Percentiles rank a stretch among this genome's conserved stretches.
Evolutionary conservation across 768 basidiomycete genomes (phyloP).

Genomic region (Boletus vermiculosoides): DNA sequence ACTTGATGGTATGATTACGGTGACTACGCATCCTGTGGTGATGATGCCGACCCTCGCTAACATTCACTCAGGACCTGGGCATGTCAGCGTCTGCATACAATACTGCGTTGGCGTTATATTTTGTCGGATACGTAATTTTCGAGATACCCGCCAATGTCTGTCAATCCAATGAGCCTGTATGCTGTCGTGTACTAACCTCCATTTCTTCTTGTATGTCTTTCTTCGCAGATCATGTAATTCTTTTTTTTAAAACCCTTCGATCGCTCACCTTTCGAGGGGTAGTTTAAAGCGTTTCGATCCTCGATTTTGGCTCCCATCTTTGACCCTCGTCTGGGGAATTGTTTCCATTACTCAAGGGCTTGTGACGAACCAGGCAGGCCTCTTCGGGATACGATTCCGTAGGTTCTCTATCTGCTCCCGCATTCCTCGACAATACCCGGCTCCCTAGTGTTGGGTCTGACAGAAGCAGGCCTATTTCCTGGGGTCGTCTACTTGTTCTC

Average conservation of each 20-base stretch:
- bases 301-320: conserved; percentile 56
- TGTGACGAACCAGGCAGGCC: conserved; percentile 49
- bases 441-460: conserved; percentile 48
- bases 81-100: conserved; percentile 53
- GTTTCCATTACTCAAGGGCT: conserved; percentile 55
- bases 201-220: not conserved
- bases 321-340: conserved; percentile 61
- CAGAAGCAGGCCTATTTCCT: conserved; percentile 61
- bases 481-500: conserved; percentile 60
- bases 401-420: conserved; percentile 18
- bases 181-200: not conserved
- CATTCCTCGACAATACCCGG: not conserved
- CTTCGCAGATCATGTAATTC: conserved; percentile 28
- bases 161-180: not conserved
- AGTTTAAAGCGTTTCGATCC: conserved; percentile 61
- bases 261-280: conserved; percentile 5
- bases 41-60: not conserved
- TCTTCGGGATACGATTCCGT: conserved; percentile 57
- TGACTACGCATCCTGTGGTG: conserved; percentile 16
- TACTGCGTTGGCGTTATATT: conserved; percentile 57
- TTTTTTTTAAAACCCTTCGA: not conserved
- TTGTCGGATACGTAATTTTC: conserved; percentile 59
- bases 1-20: conserved; percentile 52
- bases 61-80: conserved; percentile 44
- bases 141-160: conserved; percentile 58